A percentile compares a stretch with the other conserved stretches of the same genome.
phyloP scores from a whole-genome alignment of 1,284 basidiomycete genomes.

The Paramarasmius palmivorus region DNA sequence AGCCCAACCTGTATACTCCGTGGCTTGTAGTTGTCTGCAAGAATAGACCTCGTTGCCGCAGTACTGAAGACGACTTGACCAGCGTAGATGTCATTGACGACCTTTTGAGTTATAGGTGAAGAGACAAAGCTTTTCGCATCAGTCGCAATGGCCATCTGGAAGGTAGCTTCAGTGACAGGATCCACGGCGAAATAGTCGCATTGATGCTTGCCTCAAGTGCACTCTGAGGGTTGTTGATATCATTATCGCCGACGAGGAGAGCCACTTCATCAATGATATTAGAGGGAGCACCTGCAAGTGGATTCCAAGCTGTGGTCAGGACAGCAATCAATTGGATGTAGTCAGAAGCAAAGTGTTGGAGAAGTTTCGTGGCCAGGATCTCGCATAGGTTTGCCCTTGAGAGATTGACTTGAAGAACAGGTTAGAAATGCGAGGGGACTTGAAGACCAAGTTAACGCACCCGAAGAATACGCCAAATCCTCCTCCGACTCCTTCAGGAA shows the following conservation, averaged over 20 bases:
- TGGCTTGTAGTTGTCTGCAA: slow-evolving; percentile 86
- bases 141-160: slow-evolving; percentile 83
- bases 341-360: slow-evolving; percentile 70
- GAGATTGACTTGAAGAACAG: slow-evolving; percentile 19
- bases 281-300: slow-evolving; percentile 75
- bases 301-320: slow-evolving; percentile 78
- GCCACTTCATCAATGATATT: slow-evolving; percentile 67
- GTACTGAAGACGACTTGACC: slow-evolving; percentile 72
- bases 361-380: slow-evolving; percentile 83
- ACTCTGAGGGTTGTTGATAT: slow-evolving; percentile 63
- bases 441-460: slow-evolving; percentile 44
- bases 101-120: slow-evolving; percentile 77
- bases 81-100: slow-evolving; percentile 81
- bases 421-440: not conserved
- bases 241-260: slow-evolving; percentile 53
- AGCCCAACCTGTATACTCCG: slow-evolving; percentile 29
- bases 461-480: slow-evolving; percentile 74
- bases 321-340: slow-evolving; percentile 75
- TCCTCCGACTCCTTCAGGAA: slow-evolving; percentile 41
- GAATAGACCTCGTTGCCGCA: slow-evolving; percentile 67
- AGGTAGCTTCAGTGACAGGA: not conserved
- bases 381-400: slow-evolving; percentile 82
- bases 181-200: not conserved
- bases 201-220: slow-evolving; percentile 70
- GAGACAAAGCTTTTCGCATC: slow-evolving; percentile 78